Percentiles rank a stretch among this genome's conserved stretches.
These are phyloP conservation scores for Aethionema arabicum DNA, from an alignment of 345 rosid genomes.

Conservation along the genomic window DNA sequence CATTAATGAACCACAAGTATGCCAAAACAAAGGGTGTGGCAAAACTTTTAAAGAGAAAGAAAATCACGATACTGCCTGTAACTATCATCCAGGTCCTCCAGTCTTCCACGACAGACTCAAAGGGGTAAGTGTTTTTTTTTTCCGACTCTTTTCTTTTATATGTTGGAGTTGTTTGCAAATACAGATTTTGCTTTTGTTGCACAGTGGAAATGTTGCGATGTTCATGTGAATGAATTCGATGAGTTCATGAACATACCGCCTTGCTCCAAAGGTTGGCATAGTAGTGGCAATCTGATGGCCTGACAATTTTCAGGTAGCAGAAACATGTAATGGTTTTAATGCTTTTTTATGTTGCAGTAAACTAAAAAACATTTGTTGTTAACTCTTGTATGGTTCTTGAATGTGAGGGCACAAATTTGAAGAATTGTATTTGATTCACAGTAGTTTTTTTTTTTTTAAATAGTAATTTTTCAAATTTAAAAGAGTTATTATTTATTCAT, in stretches of 20 bases:
- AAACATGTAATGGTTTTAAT: too few species aligned
- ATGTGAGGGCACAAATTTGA: too few species aligned
- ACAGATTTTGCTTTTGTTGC: constrained; percentile 8
- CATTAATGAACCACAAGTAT: constrained; percentile 71
- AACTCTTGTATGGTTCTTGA: too few species aligned
- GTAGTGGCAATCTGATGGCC: constrained; percentile 38
- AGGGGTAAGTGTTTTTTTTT: constrained; percentile 50
- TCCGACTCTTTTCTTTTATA: neutral
- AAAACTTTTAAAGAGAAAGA: constrained; percentile 80
- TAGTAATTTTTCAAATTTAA: too few species aligned
- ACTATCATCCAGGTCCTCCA: constrained; percentile 93
- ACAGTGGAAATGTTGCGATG: constrained; percentile 97
- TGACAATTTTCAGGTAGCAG: constrained; percentile 9
- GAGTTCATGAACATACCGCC: constrained; percentile 94
- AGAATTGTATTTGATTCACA: too few species aligned
- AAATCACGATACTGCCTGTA: constrained; percentile 78
- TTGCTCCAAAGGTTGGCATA: constrained; percentile 91
- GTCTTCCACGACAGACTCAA: constrained; percentile 81
- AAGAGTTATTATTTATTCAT: too few species aligned
- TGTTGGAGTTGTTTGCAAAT: neutral
- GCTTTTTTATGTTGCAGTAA: too few species aligned
- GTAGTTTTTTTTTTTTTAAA: too few species aligned
- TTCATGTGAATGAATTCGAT: constrained; percentile 88
- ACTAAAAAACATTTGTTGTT: too few species aligned
- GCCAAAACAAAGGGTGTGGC: constrained; percentile 87